A percentile compares a stretch with the other conserved stretches of the same genome.
Evolutionary conservation across 169 alveolate genomes (phyloP).

Genomic region (Babesia ovata): DNA sequence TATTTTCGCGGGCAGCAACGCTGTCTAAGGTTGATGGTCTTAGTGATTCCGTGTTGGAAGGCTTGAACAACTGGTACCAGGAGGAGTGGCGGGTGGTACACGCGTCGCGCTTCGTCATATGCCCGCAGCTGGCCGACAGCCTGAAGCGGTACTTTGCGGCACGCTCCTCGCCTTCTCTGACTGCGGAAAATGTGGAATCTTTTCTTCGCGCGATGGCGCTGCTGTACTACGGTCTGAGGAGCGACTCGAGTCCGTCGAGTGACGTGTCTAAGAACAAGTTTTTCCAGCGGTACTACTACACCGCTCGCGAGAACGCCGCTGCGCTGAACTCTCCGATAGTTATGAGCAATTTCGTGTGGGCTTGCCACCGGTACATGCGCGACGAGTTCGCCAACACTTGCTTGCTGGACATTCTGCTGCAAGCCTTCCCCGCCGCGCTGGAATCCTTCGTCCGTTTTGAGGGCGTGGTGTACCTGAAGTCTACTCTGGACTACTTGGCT

Average conservation of each 20-base stretch:
- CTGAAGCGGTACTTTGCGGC: slow-evolving; percentile 8
- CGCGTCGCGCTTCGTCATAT: slow-evolving; percentile 13
- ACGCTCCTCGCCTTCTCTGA: not conserved
- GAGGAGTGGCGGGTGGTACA: slow-evolving; percentile 39
- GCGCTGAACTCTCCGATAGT: slow-evolving; percentile 57
- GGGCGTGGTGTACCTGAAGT: slow-evolving; percentile 48
- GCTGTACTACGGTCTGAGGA: slow-evolving; percentile 60
- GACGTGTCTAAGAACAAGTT: slow-evolving; percentile 58
- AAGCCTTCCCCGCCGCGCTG: slow-evolving; percentile 65
- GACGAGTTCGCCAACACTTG: slow-evolving; percentile 64
- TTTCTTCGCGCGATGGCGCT: slow-evolving; percentile 31
- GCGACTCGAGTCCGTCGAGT: slow-evolving; percentile 8
- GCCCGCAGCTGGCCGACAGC: slow-evolving; percentile 9
- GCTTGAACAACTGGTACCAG: slow-evolving; percentile 43
- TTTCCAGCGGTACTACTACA: slow-evolving; percentile 62
- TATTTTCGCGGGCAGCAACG: slow-evolving; percentile 18
- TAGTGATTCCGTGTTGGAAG: slow-evolving; percentile 6
- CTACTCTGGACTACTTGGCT: slow-evolving; percentile 54
- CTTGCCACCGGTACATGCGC: slow-evolving; percentile 37
- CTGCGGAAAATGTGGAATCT: slow-evolving; percentile 42
- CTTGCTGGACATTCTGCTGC: slow-evolving; percentile 57
- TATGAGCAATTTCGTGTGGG: slow-evolving; percentile 60
- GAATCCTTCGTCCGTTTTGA: slow-evolving; percentile 49
- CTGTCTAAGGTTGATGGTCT: slow-evolving; percentile 23
- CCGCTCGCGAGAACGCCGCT: slow-evolving; percentile 60